Evolutionary conservation across 31 red algal genomes (phyloP), one percentile per base, ranked within the genome.

Genomic region (Odonthalia washingtoniensis): DNA sequence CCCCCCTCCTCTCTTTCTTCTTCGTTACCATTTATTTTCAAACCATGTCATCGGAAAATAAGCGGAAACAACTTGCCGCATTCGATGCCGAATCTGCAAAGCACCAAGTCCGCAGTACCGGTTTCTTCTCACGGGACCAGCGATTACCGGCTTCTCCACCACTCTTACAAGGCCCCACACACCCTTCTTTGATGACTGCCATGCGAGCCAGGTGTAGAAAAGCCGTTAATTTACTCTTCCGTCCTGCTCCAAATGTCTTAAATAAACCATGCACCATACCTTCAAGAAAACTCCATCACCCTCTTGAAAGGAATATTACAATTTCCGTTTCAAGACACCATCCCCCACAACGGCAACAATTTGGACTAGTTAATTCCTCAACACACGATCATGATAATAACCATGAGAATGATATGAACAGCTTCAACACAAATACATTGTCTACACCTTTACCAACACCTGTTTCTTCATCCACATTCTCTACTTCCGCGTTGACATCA

Each of bases 111-210:
- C 52, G 74, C 17, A 81, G 66, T 63, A 81, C 79, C 42, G 76
- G 86, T 40, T 85, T 93, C 63, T 65, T 72, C 39, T 33, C 91
- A 26, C 82, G 70, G 35, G 84, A 88, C 36, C 84, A 93, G 78
- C 91, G 91, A 4, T 69, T 87, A 46, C 84, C 91, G 41, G 77
- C 77, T 21, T 79, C 91, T 24, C 84, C 85, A 40, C 84, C 79
- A 18, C 79, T 69, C 24, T n/a, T n/a, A n/a, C n/a, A n/a, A n/a
- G 36, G 27, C 39, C 21, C 77, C 74, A 27, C 49, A 14, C 2
- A 74, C 24, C 84, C 57, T 40, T 70, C 62, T 36, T 39, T 88
- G 67, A 89, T 90, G 79, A 68, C 83, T 69, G 61, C 84, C 39
- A n/a, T 88, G 43, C 79, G 88, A 46, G 64, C 72, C 14, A 52